Base-by-base conservation (phyloP, 345 rosid species). In the Gossypium anomalum region DNA sequence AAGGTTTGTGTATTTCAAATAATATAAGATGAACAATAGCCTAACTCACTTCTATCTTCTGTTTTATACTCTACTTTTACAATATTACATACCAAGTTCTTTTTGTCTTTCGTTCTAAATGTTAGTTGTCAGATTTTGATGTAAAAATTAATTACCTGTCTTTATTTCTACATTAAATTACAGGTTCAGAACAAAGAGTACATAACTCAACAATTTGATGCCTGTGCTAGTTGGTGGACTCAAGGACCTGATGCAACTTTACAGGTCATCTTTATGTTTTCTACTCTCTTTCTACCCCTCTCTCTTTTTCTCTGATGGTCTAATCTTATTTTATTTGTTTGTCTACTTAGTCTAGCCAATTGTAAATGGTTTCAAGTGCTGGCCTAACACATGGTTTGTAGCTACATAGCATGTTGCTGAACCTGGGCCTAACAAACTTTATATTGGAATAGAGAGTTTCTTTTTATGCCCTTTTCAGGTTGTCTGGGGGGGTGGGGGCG, bases 151-250 rank as follows among this genome's bases (percentile, higher is more conserved):
- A 34, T 60, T 70, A 23, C 16, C 48, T 59, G 41, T 10, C 64
- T 70, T 70, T 63, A 23, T 45, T 19, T 38, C 29, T 22, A 69
- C 45, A 70, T 71, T 65, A 20, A 48, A 53, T 80, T 59, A 45
- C 61, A 88, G 94, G 94, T 41, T 53, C 79, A 74, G n/a, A 68
- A 76, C 52, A 81, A 82, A 44, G 82, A 60, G 75, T 82, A 73
- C 64, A 72, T 95, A 63, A 82, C 85, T 77, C 92, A 93, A 80
- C 91, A 89, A 77, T 95, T 91, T 88, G 99, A 95, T 86, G 99
- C 87, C 76, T 93, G 99, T 81, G 98, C 99, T 80, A 95, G 98
- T 85, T 95, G 99, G 99, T 95, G 97, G 99, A 95, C 99, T 73
- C 98, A 95, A 85, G 98, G 97, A 73, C 99, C 97, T 72, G 93